Percentiles rank a stretch among this genome's conserved stretches.
Evolutionary conservation across 345 rosid species (phyloP).

Genomic region (Eucalyptus sp.): DNA sequence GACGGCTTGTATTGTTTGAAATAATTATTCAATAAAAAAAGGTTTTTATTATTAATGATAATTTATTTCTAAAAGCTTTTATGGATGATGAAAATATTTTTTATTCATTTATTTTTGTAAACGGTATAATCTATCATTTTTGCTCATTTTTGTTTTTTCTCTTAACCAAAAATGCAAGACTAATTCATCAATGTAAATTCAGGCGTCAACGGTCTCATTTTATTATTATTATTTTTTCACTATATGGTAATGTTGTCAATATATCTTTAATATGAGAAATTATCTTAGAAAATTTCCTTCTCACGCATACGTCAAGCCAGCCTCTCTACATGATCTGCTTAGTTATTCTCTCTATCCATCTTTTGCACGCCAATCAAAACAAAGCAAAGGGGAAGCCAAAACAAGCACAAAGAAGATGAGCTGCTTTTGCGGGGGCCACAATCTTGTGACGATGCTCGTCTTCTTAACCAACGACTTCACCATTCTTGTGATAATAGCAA

Average conservation of each 20-base stretch:
- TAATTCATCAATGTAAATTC: neutral
- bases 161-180: neutral
- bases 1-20: too few species aligned
- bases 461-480: neutral
- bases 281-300: too few species aligned
- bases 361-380: neutral
- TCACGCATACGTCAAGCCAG: neutral
- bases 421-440: slow-evolving; percentile 13
- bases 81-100: too few species aligned
- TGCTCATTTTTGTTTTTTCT: neutral
- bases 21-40: too few species aligned
- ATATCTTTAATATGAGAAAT: too few species aligned
- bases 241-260: too few species aligned
- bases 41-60: too few species aligned
- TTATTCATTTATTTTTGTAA: too few species aligned
- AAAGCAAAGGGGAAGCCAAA: neutral
- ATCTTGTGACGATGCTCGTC: neutral
- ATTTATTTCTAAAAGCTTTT: too few species aligned
- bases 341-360: neutral
- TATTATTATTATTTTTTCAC: rapidly evolving
- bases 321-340: neutral
- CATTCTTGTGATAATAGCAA: neutral
- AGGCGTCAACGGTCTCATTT: rapidly evolving
- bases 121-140: too few species aligned
- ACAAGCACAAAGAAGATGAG: slow-evolving; percentile 29